A percentile compares a stretch with the other conserved stretches of the same genome.
phyloP scores from a whole-genome alignment of 306 rosid species.

The Quercus cerris region DNA sequence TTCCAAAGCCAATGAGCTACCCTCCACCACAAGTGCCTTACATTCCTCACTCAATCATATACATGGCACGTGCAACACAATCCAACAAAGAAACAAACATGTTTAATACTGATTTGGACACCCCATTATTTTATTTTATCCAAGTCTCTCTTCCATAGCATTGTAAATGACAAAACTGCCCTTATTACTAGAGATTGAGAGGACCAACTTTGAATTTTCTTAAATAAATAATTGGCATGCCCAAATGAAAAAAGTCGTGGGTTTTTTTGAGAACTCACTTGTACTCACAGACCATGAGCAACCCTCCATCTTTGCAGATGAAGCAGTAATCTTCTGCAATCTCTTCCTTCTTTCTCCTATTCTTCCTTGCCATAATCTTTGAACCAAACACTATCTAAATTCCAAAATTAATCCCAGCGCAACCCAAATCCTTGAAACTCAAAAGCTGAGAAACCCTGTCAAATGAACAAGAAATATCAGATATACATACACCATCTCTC shows the following conservation, averaged over 20 bases:
- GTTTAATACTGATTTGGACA: not conserved
- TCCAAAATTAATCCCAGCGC: not conserved
- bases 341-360: conserved; percentile 38
- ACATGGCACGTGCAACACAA: not conserved
- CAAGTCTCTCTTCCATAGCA: not conserved
- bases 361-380: conserved; percentile 34
- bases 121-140: not conserved
- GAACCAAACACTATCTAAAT: not conserved
- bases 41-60: not conserved
- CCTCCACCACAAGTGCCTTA: not conserved
- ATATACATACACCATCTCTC: not conserved
- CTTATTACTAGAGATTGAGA: not conserved
- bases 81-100: not conserved
- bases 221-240: too few species aligned
- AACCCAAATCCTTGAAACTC: not conserved
- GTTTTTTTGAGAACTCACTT: conserved; percentile 29
- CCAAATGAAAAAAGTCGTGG: not conserved
- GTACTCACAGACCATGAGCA: conserved; percentile 44
- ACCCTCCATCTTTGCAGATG: conserved; percentile 65
- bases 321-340: conserved; percentile 58
- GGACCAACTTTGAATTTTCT: too few species aligned
- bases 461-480: not conserved
- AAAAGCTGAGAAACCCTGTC: not conserved
- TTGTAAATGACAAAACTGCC: not conserved
- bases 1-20: too few species aligned